Percentiles rank a stretch among this genome's conserved stretches.
phyloP scores from a whole-genome alignment of 129 eudicot species.

The Pulicaria dysenterica region DNA sequence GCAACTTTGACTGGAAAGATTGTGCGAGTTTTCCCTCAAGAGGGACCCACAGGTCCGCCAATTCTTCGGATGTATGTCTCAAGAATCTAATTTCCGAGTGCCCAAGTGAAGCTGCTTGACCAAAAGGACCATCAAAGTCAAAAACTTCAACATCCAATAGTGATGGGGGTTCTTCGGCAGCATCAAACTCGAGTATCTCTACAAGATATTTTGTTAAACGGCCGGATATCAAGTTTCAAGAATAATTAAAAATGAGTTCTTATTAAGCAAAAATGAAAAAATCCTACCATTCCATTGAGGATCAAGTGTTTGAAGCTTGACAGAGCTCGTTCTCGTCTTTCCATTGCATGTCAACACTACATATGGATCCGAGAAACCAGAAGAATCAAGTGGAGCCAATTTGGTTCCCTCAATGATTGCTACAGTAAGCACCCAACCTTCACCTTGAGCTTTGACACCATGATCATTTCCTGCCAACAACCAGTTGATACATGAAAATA shows the following conservation, averaged over 20 bases:
- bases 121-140: slow-evolving; percentile 95
- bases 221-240: neutral
- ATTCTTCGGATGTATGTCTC: slow-evolving; percentile 71
- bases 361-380: slow-evolving; percentile 73
- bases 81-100: slow-evolving; percentile 84
- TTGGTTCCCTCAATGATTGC: slow-evolving; percentile 81
- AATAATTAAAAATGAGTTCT: neutral
- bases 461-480: slow-evolving; percentile 78
- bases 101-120: slow-evolving; percentile 81
- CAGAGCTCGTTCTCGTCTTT: slow-evolving; percentile 90
- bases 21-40: slow-evolving; percentile 88
- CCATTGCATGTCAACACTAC: slow-evolving; percentile 90
- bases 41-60: slow-evolving; percentile 90
- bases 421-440: slow-evolving; percentile 97
- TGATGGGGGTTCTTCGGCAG: slow-evolving; percentile 90
- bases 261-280: neutral
- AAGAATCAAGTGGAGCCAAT: slow-evolving; percentile 54
- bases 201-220: slow-evolving; percentile 22
- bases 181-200: slow-evolving; percentile 99
- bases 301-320: slow-evolving; percentile 87
- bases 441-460: slow-evolving; percentile 94
- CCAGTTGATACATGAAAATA: neutral
- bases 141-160: slow-evolving; percentile 85
- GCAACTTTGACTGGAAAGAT: slow-evolving; percentile 84
- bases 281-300: slow-evolving; percentile 88